Evolutionary conservation across 306 rosid genomes (phyloP).

Genomic region (Trifolium pratense): DNA sequence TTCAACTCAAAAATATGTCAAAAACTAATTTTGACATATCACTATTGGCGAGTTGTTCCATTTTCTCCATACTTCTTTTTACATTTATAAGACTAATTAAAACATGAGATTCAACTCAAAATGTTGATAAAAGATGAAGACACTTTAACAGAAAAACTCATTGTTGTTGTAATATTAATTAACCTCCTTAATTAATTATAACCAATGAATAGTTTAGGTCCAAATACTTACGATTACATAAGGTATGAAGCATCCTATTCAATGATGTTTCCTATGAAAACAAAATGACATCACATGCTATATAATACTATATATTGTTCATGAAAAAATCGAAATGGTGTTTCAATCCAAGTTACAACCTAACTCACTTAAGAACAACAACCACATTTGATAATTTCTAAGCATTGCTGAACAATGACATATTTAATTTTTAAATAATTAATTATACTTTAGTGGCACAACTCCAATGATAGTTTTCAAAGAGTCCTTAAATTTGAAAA

Average conservation of each 20-base stretch:
- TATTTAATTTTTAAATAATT: background rate
- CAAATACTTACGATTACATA: background rate
- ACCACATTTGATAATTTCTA: slow-evolving; percentile 12
- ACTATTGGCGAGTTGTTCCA: too few relatives aligned
- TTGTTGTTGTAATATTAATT: too few relatives aligned
- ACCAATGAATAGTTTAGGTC: background rate
- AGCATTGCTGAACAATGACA: background rate
- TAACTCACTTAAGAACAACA: slow-evolving; percentile 12
- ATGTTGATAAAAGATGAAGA: too few relatives aligned
- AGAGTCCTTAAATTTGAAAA: background rate
- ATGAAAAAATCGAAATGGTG: slow-evolving; percentile 5
- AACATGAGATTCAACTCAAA: too few relatives aligned
- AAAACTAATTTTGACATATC: too few relatives aligned
- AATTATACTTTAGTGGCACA: too few relatives aligned
- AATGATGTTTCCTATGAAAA: slow-evolving; percentile 31
- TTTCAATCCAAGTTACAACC: slow-evolving; percentile 6
- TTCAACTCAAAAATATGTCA: too few relatives aligned
- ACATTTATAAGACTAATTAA: too few relatives aligned
- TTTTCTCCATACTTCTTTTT: too few relatives aligned
- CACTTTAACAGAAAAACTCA: too few relatives aligned
- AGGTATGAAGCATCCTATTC: slow-evolving; percentile 30
- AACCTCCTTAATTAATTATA: too few relatives aligned
- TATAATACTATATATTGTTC: background rate
- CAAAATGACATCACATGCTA: background rate
- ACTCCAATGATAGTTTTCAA: background rate